These are phyloP conservation scores for Aspergillus hiratsukae DNA, from an alignment of 2,329 filamentous ascomycete genomes.

Conservation along the genomic window DNA sequence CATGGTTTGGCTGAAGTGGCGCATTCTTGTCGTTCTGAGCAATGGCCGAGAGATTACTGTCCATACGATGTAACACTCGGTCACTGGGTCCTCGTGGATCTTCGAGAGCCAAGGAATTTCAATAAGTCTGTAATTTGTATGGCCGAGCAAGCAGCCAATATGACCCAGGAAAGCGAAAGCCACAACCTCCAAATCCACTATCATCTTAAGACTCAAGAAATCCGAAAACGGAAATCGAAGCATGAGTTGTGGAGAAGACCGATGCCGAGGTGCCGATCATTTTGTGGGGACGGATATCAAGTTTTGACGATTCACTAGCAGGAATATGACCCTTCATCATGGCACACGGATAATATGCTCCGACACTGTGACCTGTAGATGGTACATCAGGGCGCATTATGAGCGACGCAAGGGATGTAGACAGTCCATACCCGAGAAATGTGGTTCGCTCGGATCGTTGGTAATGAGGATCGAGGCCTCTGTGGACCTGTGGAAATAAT, in stretches of 20 bases:
- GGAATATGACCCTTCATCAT: neutral
- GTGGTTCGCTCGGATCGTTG: neutral
- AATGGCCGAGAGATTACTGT: neutral
- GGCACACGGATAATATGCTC: neutral
- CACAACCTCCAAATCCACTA: neutral
- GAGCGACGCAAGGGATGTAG: slow-evolving; percentile 2
- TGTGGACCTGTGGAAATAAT: neutral
- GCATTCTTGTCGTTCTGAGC: slow-evolving; percentile 7
- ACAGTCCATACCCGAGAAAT: neutral
- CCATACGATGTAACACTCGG: slow-evolving; percentile 3
- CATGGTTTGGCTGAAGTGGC: slow-evolving; percentile 2
- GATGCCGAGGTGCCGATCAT: neutral
- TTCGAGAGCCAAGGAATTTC: neutral
- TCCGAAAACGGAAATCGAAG: slow-evolving; percentile 3
- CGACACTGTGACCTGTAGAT: neutral
- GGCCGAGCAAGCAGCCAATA: neutral
- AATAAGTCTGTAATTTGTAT: neutral
- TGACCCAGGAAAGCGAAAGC: neutral
- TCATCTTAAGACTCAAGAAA: neutral
- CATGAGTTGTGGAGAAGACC: neutral
- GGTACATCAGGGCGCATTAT: neutral
- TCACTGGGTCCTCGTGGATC: neutral
- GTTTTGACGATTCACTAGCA: neutral
- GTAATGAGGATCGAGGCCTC: neutral
- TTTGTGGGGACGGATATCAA: neutral